Conservation (phyloP, 768 basidiomycete species). For the Trametes sanguinea region DNA sequence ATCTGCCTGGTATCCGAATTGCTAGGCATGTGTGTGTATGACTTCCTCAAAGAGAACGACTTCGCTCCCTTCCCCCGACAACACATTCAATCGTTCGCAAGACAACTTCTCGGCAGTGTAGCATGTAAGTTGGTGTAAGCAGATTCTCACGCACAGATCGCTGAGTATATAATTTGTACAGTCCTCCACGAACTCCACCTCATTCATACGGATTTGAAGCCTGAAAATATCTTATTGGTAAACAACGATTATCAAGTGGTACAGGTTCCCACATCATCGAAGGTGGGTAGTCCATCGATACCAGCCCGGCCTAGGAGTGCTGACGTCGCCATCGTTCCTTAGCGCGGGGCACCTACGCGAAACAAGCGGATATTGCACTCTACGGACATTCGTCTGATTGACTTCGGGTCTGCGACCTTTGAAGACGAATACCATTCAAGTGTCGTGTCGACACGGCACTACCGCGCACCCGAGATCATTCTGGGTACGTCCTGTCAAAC, state of each 20-base stretch:
- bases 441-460: slow-evolving; percentile 97
- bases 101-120: slow-evolving; percentile 88
- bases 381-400: slow-evolving; percentile 93
- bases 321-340: slow-evolving; percentile 17
- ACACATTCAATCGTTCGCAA: slow-evolving; percentile 96
- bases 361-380: slow-evolving; percentile 78
- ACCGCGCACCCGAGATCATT: slow-evolving; percentile 98
- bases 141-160: too few species aligned
- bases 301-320: background rate
- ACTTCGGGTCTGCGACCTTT: slow-evolving; percentile 98
- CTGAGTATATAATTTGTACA: slow-evolving; percentile 35
- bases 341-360: slow-evolving; percentile 69
- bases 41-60: slow-evolving; percentile 97
- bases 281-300: slow-evolving; percentile 42
- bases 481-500: slow-evolving; percentile 55
- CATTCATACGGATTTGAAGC: slow-evolving; percentile 98
- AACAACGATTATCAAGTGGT: slow-evolving; percentile 73
- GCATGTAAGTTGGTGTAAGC: slow-evolving; percentile 66
- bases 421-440: slow-evolving; percentile 98
- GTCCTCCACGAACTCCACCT: slow-evolving; percentile 90
- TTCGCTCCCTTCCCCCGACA: slow-evolving; percentile 95
- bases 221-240: slow-evolving; percentile 96
- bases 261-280: slow-evolving; percentile 62
- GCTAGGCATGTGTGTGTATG: slow-evolving; percentile 96
- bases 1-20: slow-evolving; percentile 97